Base-by-base conservation (phyloP, 495 filamentous ascomycete species). In the Penicillium steckii region DNA sequence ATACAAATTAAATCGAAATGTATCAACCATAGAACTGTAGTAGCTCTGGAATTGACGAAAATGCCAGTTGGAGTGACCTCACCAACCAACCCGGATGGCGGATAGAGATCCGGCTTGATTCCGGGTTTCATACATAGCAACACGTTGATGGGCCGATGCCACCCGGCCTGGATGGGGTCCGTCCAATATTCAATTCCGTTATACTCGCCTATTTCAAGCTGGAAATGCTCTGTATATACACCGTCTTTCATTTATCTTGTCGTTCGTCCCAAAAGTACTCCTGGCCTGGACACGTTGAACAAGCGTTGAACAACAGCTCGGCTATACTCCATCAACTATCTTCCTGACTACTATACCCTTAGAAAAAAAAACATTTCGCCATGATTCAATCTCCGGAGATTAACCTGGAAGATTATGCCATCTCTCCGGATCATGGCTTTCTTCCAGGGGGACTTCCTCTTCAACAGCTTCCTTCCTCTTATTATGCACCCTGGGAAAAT, bases 401-500 rank as follows among this genome's bases (percentile, higher is more conserved):
- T 21, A 67, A 73, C 45, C 75, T 91, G 40, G 78, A 85, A 58
- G 84, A 95, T 55, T 97, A 95, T 73, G 85, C 84, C 57, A 83
- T 97, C 69, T 95, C 91, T 40, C 76, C 82, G 43, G 74, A 81
- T 40, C 80, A 90, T 72, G 94, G 94, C 50, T 98, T 98, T 72
- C 85, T 98, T 29, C 90, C 94, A 0, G 69, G 82, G n/a, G 77
- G 82, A 51, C 73, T 86, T 35, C 94, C 94, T 44, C 74, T 97
- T 50, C 80, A 83, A 49, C 70, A 76, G 49, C 80, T 97, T 32
- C 80, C 88, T 3, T 84, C 93, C 57, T 80, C 83, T 7, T 96
- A 96, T 76, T 98, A 96, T 68, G 79, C 82, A 55, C 85, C 86
- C 53, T 98, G 94, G 94, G 94, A 98, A 70, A 72, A 77, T 37